Conservation (phyloP, 2,329 filamentous ascomycete genomes). For the Diplodia seriata region DNA sequence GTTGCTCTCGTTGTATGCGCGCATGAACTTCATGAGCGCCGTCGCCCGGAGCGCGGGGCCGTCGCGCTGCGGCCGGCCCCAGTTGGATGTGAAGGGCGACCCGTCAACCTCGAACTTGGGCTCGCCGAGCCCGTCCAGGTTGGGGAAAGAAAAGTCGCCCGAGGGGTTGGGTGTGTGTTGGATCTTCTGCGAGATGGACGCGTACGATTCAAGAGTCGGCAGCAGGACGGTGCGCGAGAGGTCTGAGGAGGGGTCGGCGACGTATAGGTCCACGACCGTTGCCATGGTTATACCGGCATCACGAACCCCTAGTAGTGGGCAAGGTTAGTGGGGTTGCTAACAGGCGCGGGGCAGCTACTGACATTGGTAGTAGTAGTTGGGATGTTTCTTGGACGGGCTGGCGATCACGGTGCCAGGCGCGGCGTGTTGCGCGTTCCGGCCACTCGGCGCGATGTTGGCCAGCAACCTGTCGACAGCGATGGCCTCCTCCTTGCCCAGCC, state of each 20-base stretch:
- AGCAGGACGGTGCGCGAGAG: conserved; percentile 40
- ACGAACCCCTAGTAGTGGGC: conserved; percentile 47
- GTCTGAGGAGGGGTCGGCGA: conserved; percentile 39
- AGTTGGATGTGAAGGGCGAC: conserved; percentile 47
- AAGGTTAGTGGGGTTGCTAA: background rate
- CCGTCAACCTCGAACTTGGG: conserved; percentile 53
- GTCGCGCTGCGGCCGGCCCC: conserved; percentile 55
- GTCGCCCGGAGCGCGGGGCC: conserved; percentile 53
- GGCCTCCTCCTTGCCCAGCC: conserved; percentile 47
- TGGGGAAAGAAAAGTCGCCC: conserved; percentile 41
- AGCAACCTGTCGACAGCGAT: conserved; percentile 49
- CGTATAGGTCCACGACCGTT: conserved; percentile 51
- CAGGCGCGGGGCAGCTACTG: conserved; percentile 21
- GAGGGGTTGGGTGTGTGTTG: conserved; percentile 51
- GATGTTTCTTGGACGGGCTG: conserved; percentile 50
- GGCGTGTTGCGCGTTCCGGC: conserved; percentile 47
- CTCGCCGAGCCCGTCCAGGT: conserved; percentile 51
- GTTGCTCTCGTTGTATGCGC: conserved; percentile 50
- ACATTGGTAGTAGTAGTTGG: conserved; percentile 57
- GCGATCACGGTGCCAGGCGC: conserved; percentile 52
- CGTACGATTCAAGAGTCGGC: conserved; percentile 44
- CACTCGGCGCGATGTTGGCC: conserved; percentile 53
- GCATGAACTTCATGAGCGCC: conserved; percentile 52
- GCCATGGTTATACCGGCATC: conserved; percentile 54
- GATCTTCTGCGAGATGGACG: conserved; percentile 44